A percentile compares a stretch with the other conserved stretches of the same genome.
phyloP scores from a whole-genome alignment of 2,329 filamentous ascomycete species.

The Colletotrichum sp. region DNA sequence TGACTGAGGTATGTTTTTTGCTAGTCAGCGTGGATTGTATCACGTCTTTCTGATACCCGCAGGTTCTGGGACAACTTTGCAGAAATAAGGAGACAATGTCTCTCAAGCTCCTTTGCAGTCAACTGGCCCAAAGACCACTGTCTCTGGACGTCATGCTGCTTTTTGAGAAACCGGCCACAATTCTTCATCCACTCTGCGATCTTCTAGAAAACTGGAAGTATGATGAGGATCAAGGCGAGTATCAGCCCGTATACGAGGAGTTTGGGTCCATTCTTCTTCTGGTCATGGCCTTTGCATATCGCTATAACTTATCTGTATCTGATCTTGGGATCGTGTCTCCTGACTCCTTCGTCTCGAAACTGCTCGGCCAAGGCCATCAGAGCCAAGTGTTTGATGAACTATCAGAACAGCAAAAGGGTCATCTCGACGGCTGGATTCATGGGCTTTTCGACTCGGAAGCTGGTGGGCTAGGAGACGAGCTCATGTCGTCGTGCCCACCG shows the following conservation, averaged over 20 bases:
- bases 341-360: constrained; percentile 72
- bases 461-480: constrained; percentile 76
- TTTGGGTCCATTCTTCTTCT: constrained; percentile 80
- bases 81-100: constrained; percentile 78
- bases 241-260: constrained; percentile 86
- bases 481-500: constrained; percentile 82
- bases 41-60: not conserved
- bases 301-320: constrained; percentile 69
- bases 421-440: constrained; percentile 77
- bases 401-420: constrained; percentile 66
- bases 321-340: constrained; percentile 67
- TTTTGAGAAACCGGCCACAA: constrained; percentile 72
- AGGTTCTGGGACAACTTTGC: constrained; percentile 74
- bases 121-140: constrained; percentile 74
- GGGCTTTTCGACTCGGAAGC: constrained; percentile 79
- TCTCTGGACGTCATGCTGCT: constrained; percentile 78
- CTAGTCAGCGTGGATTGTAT: not conserved
- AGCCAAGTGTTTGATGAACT: constrained; percentile 65
- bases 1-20: constrained; percentile 64
- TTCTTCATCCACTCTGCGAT: constrained; percentile 76
- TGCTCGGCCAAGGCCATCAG: constrained; percentile 65
- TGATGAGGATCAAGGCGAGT: constrained; percentile 83
- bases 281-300: constrained; percentile 75
- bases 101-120: constrained; percentile 75
- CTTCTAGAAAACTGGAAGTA: constrained; percentile 81